phyloP scores from a whole-genome alignment of 1,284 basidiomycete genomes.

The Mycena sp. region DNA sequence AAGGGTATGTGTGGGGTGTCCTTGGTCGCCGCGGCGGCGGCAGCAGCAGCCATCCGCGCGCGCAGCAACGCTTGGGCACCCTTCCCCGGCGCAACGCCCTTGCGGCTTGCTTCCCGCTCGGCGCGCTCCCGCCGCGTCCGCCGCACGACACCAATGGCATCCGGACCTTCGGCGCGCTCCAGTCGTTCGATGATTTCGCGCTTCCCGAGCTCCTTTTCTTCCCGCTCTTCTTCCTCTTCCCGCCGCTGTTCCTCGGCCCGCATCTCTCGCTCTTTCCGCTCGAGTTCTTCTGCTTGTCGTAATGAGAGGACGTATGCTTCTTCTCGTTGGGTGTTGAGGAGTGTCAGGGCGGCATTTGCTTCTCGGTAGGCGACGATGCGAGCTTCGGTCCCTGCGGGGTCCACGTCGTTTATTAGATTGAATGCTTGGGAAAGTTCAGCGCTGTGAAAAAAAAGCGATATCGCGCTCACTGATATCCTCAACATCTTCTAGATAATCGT shows the following conservation, averaged over 20 bases:
- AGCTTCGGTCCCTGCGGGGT: constrained; percentile 86
- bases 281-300: constrained; percentile 79
- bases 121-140: constrained; percentile 50
- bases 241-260: constrained; percentile 75
- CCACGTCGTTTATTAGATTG: constrained; percentile 94
- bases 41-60: constrained; percentile 50
- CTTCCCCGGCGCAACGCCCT: constrained; percentile 22
- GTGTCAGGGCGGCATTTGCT: constrained; percentile 84
- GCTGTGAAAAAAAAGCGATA: constrained; percentile 1
- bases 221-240: constrained; percentile 78
- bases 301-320: constrained; percentile 76
- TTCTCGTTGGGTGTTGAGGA: constrained; percentile 81
- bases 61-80: constrained; percentile 26
- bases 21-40: constrained; percentile 68
- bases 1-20: constrained; percentile 82
- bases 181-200: constrained; percentile 84
- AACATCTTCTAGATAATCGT: constrained; percentile 96
- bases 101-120: constrained; percentile 28
- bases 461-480: constrained; percentile 87
- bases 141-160: constrained; percentile 74
- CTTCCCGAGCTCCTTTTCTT: constrained; percentile 78
- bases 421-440: constrained; percentile 68
- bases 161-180: constrained; percentile 73
- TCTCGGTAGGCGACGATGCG: constrained; percentile 83
- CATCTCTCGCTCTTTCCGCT: constrained; percentile 75